Evolutionary conservation across 768 basidiomycete genomes (phyloP).

Genomic region (Naganishia antarctica): DNA sequence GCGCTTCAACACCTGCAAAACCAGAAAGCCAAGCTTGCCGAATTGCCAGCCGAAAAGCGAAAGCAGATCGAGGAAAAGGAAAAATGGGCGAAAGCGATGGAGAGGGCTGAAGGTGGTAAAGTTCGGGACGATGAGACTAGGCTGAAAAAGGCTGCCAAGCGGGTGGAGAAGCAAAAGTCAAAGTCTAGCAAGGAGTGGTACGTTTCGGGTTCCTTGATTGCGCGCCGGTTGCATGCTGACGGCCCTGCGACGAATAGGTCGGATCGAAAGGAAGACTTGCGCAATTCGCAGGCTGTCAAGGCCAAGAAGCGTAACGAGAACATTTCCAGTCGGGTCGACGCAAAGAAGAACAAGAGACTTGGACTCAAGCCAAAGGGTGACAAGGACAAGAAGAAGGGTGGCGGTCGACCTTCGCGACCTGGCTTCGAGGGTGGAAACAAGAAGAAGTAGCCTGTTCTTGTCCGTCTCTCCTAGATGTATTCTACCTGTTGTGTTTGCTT

Average conservation of each 20-base stretch:
- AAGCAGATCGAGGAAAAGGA: constrained; percentile 73
- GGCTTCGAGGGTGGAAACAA: constrained; percentile 23
- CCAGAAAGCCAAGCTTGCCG: constrained; percentile 70
- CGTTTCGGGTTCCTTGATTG: constrained; percentile 42
- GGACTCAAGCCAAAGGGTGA: constrained; percentile 54
- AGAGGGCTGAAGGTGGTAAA: constrained; percentile 82
- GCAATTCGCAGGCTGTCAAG: constrained; percentile 69
- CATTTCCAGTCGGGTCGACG: constrained; percentile 77
- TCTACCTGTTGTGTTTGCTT: background rate
- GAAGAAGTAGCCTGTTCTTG: background rate
- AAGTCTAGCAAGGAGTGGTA: constrained; percentile 84
- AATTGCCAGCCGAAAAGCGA: constrained; percentile 75
- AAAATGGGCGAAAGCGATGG: constrained; percentile 83
- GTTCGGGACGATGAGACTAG: constrained; percentile 77
- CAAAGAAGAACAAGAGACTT: constrained; percentile 61
- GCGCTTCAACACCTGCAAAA: constrained; percentile 75
- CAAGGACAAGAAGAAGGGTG: constrained; percentile 32
- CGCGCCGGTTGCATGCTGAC: constrained; percentile 13
- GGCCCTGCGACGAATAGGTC: constrained; percentile 56
- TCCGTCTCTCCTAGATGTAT: background rate
- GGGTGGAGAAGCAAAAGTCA: constrained; percentile 80
- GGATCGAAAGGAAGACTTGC: constrained; percentile 74
- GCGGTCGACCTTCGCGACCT: no score
- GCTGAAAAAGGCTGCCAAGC: constrained; percentile 87
- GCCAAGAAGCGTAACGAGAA: constrained; percentile 90